Evolutionary conservation across 75 land plant genomes (phyloP).

Genomic region (Selaginella moellendorffii): DNA sequence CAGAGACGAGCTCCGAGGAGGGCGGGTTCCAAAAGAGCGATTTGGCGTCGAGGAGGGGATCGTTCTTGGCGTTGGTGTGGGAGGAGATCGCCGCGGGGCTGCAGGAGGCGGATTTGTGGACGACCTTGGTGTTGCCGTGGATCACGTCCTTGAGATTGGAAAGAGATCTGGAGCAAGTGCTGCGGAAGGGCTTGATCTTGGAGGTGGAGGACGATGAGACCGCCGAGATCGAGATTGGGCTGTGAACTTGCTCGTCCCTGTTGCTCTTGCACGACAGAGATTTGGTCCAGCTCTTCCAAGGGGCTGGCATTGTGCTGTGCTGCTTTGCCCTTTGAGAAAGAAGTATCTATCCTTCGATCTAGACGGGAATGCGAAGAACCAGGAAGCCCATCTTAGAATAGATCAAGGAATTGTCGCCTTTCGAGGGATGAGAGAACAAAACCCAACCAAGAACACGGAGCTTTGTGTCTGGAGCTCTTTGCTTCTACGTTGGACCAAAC

Average conservation of each 20-base stretch:
- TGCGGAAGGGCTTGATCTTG: not conserved
- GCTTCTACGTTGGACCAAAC: too few relatives aligned
- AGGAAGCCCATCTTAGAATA: too few relatives aligned
- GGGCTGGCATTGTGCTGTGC: slow-evolving; percentile 5
- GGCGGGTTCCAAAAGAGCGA: not conserved
- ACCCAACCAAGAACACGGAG: too few relatives aligned
- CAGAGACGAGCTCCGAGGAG: not conserved
- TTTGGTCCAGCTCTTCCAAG: not conserved
- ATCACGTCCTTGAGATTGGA: slow-evolving; percentile 26
- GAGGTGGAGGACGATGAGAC: not conserved
- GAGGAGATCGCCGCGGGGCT: too few relatives aligned
- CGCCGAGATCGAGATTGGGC: not conserved
- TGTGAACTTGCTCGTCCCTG: not conserved
- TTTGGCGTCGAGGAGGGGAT: not conserved
- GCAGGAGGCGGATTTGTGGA: slow-evolving; percentile 23
- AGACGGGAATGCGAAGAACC: too few relatives aligned
- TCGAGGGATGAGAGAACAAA: too few relatives aligned
- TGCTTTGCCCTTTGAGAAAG: too few relatives aligned
- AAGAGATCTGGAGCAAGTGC: slow-evolving; percentile 58
- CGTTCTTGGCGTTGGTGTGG: too few relatives aligned
- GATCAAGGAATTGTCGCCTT: too few relatives aligned
- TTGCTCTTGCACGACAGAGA: slow-evolving; percentile 4
- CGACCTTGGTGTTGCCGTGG: slow-evolving; percentile 47
- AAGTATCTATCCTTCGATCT: too few relatives aligned
- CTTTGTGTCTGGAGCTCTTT: too few relatives aligned